Evolutionary conservation across 305 asterid species (phyloP), one percentile per base, ranked within the genome.

Genomic region (Fraxinus floribunda): DNA sequence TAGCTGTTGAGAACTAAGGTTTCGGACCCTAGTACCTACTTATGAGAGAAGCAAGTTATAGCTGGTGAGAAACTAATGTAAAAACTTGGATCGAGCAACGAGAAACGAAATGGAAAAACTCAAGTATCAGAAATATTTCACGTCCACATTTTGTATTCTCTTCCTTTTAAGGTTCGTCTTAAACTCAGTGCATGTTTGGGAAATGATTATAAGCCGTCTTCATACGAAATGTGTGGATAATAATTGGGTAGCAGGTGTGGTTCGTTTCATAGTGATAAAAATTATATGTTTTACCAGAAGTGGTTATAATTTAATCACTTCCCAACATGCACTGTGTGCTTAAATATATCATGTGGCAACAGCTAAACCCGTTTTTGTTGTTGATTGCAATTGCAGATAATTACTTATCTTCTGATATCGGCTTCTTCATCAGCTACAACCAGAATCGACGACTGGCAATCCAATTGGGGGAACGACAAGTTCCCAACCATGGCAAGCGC

Each of bases 361-460:
- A 2, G 29, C 41, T 70, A 30, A 70, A 30, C 74, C 78, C 1
- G 38, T 74, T 64, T 46, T 68, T 55, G 10, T 5, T 41, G 10
- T 72, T 62, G 44, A 66, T 85, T 77, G 82, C 83, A 75, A 78
- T 71, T 74, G 78, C 97, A 94, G 99, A 80, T 91, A 78, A 88
- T 95, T 18, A 87, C 99, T 11, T 95, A 95, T 90, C 95, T 95
- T 84, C 93, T 95, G 79, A 88, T 95, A 84, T 95, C 98, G 0
- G 95, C 98, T 24, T 93, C 98, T 77, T 95, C 98, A 57, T 93
- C 99, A 3, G 93, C 98, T 36, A 80, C 92, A 29, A 91, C 93
- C 26, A 91, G 97, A 66, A 84, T 94, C 4, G 93, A 91, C 2
- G 97, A 95, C 84, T 95, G 98, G 99, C 88, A 90, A 82, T 86